Conservation (phyloP, 2,329 filamentous ascomycete genomes). For the Erysiphe pisi region DNA sequence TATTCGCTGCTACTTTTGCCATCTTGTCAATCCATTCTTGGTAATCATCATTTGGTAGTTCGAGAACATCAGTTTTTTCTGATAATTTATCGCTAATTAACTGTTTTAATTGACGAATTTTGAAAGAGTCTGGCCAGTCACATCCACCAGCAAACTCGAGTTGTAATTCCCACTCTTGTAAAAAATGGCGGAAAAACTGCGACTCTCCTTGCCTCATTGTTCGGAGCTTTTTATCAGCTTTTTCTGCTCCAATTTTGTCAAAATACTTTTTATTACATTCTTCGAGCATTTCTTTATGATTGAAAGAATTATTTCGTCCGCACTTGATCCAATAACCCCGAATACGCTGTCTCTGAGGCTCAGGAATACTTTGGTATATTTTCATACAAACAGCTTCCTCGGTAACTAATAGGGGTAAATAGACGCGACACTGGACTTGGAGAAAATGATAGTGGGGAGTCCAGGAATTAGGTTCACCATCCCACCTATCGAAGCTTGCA, state of each 20-base stretch:
- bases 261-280: background rate
- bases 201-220: background rate
- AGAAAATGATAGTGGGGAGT: background rate
- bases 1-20: background rate
- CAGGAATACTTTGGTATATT: background rate
- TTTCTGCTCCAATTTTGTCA: background rate
- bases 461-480: background rate
- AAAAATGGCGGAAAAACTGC: background rate
- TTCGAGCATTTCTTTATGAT: background rate
- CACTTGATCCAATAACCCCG: background rate
- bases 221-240: background rate
- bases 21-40: background rate
- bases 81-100: conserved; percentile 3
- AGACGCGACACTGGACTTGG: background rate
- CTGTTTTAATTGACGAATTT: background rate
- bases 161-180: too few species aligned
- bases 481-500: background rate
- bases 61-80: background rate
- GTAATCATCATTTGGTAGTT: background rate
- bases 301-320: too few species aligned
- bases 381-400: background rate
- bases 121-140: too few species aligned
- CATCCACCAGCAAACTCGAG: too few species aligned
- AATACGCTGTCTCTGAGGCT: background rate
- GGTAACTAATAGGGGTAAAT: background rate